phyloP scores from a whole-genome alignment of 2,329 filamentous ascomycete species.

The Periglandula ipomoeae region DNA sequence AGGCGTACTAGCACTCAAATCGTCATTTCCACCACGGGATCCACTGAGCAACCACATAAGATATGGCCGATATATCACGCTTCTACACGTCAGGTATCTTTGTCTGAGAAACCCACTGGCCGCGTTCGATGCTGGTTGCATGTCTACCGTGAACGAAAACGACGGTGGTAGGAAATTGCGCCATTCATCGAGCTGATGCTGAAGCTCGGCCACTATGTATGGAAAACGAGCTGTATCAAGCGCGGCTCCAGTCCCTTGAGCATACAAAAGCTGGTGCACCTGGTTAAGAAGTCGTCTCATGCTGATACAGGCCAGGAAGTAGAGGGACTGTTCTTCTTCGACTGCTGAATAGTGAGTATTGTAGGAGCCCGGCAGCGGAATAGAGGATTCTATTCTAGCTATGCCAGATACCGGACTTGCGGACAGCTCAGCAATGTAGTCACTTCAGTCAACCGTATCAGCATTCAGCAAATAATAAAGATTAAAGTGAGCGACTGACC shows the following conservation, averaged over 20 bases:
- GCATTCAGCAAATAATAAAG: background rate
- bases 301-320: conserved; percentile 44
- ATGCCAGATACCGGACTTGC: conserved; percentile 41
- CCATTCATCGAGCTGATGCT: conserved; percentile 41
- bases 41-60: conserved; percentile 39
- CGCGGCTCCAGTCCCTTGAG: conserved; percentile 32
- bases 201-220: conserved; percentile 36
- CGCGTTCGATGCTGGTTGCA: conserved; percentile 23
- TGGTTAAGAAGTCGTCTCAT: conserved; percentile 39
- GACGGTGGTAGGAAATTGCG: conserved; percentile 33
- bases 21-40: conserved; percentile 16
- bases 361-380: conserved; percentile 37
- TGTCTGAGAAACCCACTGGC: conserved; percentile 40
- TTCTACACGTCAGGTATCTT: conserved; percentile 40
- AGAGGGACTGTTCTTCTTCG: conserved; percentile 38
- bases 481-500: conserved; percentile 17
- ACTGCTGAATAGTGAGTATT: conserved; percentile 29
- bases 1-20: conserved; percentile 16
- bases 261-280: conserved; percentile 40
- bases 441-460: conserved; percentile 22
- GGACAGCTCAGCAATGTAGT: conserved; percentile 43
- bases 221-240: conserved; percentile 37
- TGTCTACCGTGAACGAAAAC: conserved; percentile 30
- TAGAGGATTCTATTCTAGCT: conserved; percentile 39
- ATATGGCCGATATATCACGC: conserved; percentile 44